These are phyloP conservation scores for Setaria italica DNA, from an alignment of 202 grass and related monocot species.

Conservation along the genomic window DNA sequence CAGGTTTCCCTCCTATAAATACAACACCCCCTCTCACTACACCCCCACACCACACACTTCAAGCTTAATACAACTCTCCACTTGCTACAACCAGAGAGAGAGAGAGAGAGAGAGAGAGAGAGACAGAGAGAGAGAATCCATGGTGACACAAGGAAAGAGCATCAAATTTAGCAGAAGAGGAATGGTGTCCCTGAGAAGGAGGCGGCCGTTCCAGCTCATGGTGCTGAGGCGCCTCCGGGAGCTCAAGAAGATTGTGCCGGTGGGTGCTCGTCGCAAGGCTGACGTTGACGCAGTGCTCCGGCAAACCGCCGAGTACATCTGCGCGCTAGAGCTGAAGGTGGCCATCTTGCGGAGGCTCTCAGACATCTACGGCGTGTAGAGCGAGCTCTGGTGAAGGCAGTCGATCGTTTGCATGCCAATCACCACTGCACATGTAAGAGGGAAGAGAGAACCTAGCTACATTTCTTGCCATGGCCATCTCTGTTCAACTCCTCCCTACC, in stretches of 20 bases:
- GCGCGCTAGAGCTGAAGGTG: slow-evolving; percentile 66
- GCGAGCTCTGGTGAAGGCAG: not conserved
- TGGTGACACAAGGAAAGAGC: slow-evolving; percentile 46
- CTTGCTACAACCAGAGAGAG: not conserved
- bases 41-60: slow-evolving; percentile 30
- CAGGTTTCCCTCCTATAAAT: slow-evolving; percentile 59
- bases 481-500: slow-evolving; percentile 27
- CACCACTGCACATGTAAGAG: slow-evolving; percentile 50
- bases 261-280: slow-evolving; percentile 19
- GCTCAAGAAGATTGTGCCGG: slow-evolving; percentile 77
- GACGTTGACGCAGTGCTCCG: slow-evolving; percentile 61
- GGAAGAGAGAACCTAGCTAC: slow-evolving; percentile 18
- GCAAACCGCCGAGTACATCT: slow-evolving; percentile 73
- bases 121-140: slow-evolving; percentile 49
- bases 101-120: slow-evolving; percentile 26
- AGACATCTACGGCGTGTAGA: slow-evolving; percentile 55
- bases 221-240: slow-evolving; percentile 72
- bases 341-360: slow-evolving; percentile 62
- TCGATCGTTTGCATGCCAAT: slow-evolving; percentile 23
- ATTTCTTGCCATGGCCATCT: slow-evolving; percentile 36
- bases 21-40: slow-evolving; percentile 24
- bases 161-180: slow-evolving; percentile 34
- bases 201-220: slow-evolving; percentile 60
- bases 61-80: slow-evolving; percentile 41
- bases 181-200: slow-evolving; percentile 59